Evolutionary conservation across 108 stramenopile species (phyloP).

Genomic region (Pseudonitzschia multistriata): DNA sequence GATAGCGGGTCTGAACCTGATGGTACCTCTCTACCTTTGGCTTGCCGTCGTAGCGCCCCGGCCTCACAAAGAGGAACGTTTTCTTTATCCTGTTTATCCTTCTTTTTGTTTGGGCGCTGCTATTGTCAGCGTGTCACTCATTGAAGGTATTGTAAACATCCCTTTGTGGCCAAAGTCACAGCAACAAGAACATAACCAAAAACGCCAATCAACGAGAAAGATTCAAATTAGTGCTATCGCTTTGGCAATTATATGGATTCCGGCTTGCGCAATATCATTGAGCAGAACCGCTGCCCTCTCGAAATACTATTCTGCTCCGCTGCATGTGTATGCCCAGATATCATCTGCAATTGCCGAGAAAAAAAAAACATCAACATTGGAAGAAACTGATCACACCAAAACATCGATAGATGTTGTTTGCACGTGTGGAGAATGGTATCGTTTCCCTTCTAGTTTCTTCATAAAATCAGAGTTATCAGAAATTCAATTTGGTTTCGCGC

Average conservation of each 20-base stretch:
- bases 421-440: slow-evolving; percentile 96
- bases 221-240: background rate
- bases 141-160: background rate
- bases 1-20: slow-evolving; percentile 10
- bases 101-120: slow-evolving; percentile 56
- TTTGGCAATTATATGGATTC: slow-evolving; percentile 36
- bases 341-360: background rate
- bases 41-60: slow-evolving; percentile 74
- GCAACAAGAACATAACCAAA: background rate
- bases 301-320: slow-evolving; percentile 78
- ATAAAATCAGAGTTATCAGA: slow-evolving; percentile 51
- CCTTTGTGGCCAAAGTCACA: background rate
- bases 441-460: slow-evolving; percentile 90
- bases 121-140: slow-evolving; percentile 24
- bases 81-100: slow-evolving; percentile 92
- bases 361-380: background rate
- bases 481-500: slow-evolving; percentile 66
- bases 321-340: slow-evolving; percentile 58
- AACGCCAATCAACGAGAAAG: slow-evolving; percentile 9
- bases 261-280: slow-evolving; percentile 46
- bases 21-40: slow-evolving; percentile 79
- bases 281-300: slow-evolving; percentile 61
- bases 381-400: background rate
- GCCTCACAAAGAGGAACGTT: slow-evolving; percentile 97
- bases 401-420: slow-evolving; percentile 56